Evolutionary conservation across 208 protist genomes (phyloP), one percentile per base, ranked within the genome.

Genomic region (Leishmania aethiopica): DNA sequence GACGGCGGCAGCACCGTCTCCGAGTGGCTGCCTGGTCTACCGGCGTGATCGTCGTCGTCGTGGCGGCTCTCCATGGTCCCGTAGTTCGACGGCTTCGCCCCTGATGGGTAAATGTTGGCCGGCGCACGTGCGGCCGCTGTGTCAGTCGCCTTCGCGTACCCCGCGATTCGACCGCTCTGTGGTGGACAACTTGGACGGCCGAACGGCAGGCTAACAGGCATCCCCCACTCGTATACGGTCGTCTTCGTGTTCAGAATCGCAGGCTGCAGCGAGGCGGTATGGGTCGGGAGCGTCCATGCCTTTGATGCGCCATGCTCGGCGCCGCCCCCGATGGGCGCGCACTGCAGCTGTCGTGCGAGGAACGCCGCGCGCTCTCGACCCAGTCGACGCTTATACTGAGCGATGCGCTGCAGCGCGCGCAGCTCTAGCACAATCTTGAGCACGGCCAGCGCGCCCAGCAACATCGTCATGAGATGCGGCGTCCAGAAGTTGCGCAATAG

Each of bases 331-430:
- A 64, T 3, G 2, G 69, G 71, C 11, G 71, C 42, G 45, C 5
- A 5, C 25, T 64, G 69, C 60, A 55, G 19, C 66, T 77, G 82
- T 42, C 40, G 60, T 11, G 73, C 51, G n/a, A 77, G 45, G 32
- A 82, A 82, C 2, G 77, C 57, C 11, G 62, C 35, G 11, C 59
- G 74, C 62, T 87, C 84, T 4, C 45, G 35, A 10, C 49, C 3
- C 22, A 88, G 71, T 1, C 78, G 76, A 7, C 59, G 15, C 28
- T 73, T 74, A 60, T 84, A 88, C 1, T n/a, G 74, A 3, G 15
- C 11, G 57, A 91, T 90, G 22, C 84, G 86, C 59, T 62, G 73
- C 67, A 93, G 81, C 19, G 90, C 90, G 60, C 83, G 81, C 40
- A 51, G 73, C 28, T 85, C 77, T 59, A 91, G 77, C 42, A 80